phyloP scores from a whole-genome alignment of 1,139 yeast genomes.

The Taphrina confusa region DNA sequence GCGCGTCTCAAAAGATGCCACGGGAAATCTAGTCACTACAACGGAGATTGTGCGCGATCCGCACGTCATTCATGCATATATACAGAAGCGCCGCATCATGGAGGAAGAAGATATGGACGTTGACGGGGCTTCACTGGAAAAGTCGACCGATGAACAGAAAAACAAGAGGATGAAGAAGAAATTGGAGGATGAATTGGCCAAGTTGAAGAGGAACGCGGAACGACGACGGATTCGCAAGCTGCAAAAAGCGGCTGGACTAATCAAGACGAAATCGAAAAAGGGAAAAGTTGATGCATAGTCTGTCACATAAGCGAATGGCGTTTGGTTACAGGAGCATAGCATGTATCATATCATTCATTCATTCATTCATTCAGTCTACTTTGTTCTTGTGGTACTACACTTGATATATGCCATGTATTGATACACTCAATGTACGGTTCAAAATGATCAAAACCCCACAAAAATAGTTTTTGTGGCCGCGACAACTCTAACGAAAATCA shows the following conservation, averaged over 20 bases:
- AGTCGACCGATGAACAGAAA: conserved; percentile 81
- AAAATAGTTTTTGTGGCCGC: no score
- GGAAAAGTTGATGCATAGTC: conserved; percentile 12
- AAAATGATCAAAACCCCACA: no score
- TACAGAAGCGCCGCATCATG: conserved; percentile 71
- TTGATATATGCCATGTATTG: no score
- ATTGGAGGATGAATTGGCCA: conserved; percentile 81
- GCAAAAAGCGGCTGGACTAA: conserved; percentile 43
- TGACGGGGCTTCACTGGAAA: conserved; percentile 55
- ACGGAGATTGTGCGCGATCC: conserved; percentile 81
- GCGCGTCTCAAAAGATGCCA: conserved; percentile 76
- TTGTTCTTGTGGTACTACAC: no score
- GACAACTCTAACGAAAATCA: no score
- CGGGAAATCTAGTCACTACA: conserved; percentile 73
- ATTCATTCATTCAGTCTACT: no score
- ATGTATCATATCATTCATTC: no score
- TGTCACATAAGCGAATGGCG: neutral
- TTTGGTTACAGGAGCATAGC: no score
- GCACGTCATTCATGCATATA: conserved; percentile 80
- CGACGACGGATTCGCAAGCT: conserved; percentile 60
- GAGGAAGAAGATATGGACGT: conserved; percentile 61
- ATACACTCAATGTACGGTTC: no score
- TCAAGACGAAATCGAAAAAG: conserved; percentile 12
- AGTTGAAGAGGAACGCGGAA: conserved; percentile 72
- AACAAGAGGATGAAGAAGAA: conserved; percentile 76